phyloP scores from a whole-genome alignment of 345 rosid genomes.

The Eucalyptus viminalis region DNA sequence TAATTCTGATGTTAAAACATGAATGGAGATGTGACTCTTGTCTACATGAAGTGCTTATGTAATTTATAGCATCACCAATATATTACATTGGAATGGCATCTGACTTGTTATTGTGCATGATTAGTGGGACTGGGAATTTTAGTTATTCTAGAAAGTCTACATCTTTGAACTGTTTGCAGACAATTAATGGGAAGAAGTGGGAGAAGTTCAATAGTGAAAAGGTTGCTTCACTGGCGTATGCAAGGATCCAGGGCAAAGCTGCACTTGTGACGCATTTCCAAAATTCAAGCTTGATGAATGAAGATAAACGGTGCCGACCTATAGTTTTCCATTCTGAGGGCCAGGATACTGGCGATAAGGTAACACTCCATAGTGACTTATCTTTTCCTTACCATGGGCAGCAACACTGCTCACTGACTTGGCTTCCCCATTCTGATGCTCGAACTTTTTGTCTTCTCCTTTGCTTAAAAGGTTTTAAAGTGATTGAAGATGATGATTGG shows the following conservation, averaged over 20 bases:
- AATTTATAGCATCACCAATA: background rate
- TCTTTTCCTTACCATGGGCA: background rate
- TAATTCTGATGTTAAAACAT: background rate
- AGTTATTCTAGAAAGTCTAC: background rate
- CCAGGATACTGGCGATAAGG: slow-evolving; percentile 49
- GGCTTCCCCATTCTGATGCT: background rate
- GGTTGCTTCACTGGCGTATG: slow-evolving; percentile 88
- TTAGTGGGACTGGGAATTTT: background rate
- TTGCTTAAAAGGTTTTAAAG: background rate
- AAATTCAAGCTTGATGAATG: slow-evolving; percentile 81
- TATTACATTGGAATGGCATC: background rate
- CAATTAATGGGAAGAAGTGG: slow-evolving; percentile 88
- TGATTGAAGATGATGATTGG: background rate
- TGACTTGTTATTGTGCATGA: background rate
- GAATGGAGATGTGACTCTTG: background rate
- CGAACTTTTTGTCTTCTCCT: background rate
- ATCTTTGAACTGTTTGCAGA: slow-evolving; percentile 27
- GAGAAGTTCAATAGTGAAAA: slow-evolving; percentile 97
- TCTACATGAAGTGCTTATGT: background rate
- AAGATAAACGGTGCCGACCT: slow-evolving; percentile 77
- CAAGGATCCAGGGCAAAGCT: slow-evolving; percentile 87
- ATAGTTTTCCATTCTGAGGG: slow-evolving; percentile 69
- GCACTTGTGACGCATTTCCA: slow-evolving; percentile 89
- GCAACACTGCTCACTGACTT: background rate
- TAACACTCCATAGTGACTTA: slow-evolving; percentile 3